Evolutionary conservation across 345 rosid genomes (phyloP).

Genomic region (Eucalyptus tenuipes): DNA sequence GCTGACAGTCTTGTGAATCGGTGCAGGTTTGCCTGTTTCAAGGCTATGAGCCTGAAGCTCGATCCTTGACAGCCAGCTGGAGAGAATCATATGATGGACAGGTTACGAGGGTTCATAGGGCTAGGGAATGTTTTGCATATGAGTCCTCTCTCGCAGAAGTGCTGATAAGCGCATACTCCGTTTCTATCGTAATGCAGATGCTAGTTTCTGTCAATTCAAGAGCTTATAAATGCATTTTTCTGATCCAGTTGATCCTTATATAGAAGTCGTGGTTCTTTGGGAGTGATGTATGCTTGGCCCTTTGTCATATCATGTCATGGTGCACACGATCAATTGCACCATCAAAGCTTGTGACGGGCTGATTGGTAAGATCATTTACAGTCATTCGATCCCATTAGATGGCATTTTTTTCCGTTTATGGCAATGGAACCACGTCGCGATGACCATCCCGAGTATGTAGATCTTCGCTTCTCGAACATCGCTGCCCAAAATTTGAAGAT

Average conservation of each 20-base stretch:
- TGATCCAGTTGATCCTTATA: background rate
- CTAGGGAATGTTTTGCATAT: background rate
- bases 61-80: background rate
- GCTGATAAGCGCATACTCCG: background rate
- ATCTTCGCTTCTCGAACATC: background rate
- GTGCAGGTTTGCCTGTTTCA: constrained; percentile 76
- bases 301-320: background rate
- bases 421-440: background rate
- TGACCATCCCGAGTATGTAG: background rate
- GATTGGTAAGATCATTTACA: background rate
- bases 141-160: background rate
- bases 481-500: background rate
- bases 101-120: background rate
- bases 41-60: constrained; percentile 35
- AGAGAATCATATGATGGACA: background rate
- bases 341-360: background rate
- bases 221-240: background rate
- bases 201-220: background rate
- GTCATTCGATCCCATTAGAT: background rate
- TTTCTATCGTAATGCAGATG: background rate
- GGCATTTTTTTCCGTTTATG: background rate
- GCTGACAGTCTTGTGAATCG: background rate
- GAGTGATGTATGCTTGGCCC: background rate
- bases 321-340: too few species aligned
- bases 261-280: background rate